Base-by-base conservation (phyloP, 139 green algal species). In the Chlorella vulgaris region DNA sequence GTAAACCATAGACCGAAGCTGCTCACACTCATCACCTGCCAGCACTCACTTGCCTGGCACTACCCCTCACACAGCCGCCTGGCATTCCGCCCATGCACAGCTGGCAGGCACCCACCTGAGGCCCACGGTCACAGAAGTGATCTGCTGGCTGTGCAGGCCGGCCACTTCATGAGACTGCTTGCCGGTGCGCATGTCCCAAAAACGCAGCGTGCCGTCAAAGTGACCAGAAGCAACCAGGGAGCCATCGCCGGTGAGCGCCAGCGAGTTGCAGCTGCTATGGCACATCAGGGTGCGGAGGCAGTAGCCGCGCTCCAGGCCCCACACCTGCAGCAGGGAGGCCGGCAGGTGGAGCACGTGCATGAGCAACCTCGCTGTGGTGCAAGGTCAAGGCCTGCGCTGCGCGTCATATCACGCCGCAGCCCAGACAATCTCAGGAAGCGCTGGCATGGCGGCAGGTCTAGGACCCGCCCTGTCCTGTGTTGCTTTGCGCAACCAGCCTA, bases 191-290 rank as follows among this genome's bases (percentile, higher is more conserved):
- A 91, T 6, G 79, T 95, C 92, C 92, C 92, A 95, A 69, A 95
- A 83, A 28, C 90, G 84, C 77, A 95, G 83, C 33, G 81, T 89
- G 50, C 92, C 92, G 61, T 95, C 91, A 75, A 93, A 83, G 83
- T 95, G 91, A 50, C 90, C 91, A 73, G 83, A 74, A 43, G 85
- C 62, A 18, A 92, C 43, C 22, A 85, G 85, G 51, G 68, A 80
- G 40, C 87, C 91, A 47, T 94, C 92, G 4, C 42, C 6, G 2
- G 77, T 83, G 2, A 88, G 51, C 19, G 80, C 76, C 60, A 95
- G 81, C 0, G 79, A 65, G n/a, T 89, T 91, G 51, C 88, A 89
- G 86, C 86, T 94, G 80, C 83, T 88, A 69, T 83, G 75, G 74
- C 83, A 91, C 0, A 88, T 83, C 29, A 94, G 43, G 66, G 85